These are phyloP conservation scores for Diaporthe sp. DNA, from an alignment of 2,329 filamentous ascomycete species.

Conservation along the genomic window DNA sequence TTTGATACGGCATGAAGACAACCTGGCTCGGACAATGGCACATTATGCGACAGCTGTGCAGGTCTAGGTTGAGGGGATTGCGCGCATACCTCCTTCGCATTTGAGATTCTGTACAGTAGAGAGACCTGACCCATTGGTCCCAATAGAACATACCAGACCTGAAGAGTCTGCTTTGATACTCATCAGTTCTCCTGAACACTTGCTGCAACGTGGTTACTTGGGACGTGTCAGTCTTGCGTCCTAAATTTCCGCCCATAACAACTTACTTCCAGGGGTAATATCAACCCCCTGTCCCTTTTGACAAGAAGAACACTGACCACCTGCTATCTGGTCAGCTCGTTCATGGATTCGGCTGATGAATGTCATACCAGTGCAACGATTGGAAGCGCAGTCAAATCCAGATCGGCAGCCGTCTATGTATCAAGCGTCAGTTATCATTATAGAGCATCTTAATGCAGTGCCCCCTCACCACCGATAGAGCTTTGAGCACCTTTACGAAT, in stretches of 20 bases:
- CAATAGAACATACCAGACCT: not conserved
- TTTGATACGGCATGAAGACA: not conserved
- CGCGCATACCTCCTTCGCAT: not conserved
- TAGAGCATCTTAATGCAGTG: not conserved
- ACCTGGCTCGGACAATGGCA: not conserved
- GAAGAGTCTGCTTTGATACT: not conserved
- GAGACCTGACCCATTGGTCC: not conserved
- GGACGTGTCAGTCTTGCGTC: not conserved
- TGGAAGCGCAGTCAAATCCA: not conserved
- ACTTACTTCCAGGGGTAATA: not conserved
- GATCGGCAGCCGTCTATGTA: not conserved
- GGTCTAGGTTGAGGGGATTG: not conserved
- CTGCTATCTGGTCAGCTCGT: not conserved
- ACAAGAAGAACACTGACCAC: not conserved
- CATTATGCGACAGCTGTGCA: not conserved
- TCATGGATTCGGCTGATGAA: not conserved
- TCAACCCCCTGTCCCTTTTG: not conserved
- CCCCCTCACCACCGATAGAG: not conserved
- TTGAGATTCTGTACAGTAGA: slow-evolving; percentile 1
- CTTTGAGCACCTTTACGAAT: not conserved
- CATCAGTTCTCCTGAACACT: not conserved
- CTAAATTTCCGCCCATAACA: no score
- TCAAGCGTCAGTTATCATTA: not conserved
- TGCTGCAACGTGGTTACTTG: not conserved
- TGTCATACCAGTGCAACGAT: not conserved